These are phyloP conservation scores for Oleoguttula mirabilis DNA, from an alignment of 495 filamentous ascomycete species.

Conservation along the genomic window DNA sequence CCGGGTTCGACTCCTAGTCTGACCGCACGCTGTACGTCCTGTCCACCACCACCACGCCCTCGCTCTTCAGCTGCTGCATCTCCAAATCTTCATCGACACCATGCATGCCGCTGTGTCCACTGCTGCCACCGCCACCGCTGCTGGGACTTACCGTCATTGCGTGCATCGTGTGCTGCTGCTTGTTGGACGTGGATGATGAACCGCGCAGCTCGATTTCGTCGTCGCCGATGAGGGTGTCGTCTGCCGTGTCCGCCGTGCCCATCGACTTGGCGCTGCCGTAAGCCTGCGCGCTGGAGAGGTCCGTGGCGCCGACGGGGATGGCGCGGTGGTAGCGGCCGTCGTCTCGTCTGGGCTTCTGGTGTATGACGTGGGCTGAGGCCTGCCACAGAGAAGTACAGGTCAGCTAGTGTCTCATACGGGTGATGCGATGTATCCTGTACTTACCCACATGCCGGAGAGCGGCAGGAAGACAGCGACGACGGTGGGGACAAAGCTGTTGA, in stretches of 20 bases:
- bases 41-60: constrained; percentile 14
- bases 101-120: not conserved
- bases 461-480: constrained; percentile 64
- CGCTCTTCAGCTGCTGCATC: constrained; percentile 11
- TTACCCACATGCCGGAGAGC: constrained; percentile 68
- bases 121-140: not conserved
- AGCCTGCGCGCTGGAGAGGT: constrained; percentile 3
- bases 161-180: too few species aligned
- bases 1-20: constrained; percentile 14
- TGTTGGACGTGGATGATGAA: not conserved
- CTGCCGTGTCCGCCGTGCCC: constrained; percentile 2
- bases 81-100: constrained; percentile 11
- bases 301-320: constrained; percentile 2
- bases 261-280: constrained; percentile 4
- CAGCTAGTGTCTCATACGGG: too few species aligned
- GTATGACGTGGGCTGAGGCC: too few species aligned
- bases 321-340: constrained; percentile 8
- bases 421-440: too few species aligned
- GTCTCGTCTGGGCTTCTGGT: constrained; percentile 7
- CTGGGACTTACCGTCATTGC: too few species aligned
- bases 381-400: too few species aligned
- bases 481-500: constrained; percentile 50
- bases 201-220: not conserved
- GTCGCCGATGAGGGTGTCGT: constrained; percentile 2
- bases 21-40: constrained; percentile 19